These are phyloP conservation scores for Gossypium schwendimanii DNA, from an alignment of 441 rosid species.

Conservation along the genomic window DNA sequence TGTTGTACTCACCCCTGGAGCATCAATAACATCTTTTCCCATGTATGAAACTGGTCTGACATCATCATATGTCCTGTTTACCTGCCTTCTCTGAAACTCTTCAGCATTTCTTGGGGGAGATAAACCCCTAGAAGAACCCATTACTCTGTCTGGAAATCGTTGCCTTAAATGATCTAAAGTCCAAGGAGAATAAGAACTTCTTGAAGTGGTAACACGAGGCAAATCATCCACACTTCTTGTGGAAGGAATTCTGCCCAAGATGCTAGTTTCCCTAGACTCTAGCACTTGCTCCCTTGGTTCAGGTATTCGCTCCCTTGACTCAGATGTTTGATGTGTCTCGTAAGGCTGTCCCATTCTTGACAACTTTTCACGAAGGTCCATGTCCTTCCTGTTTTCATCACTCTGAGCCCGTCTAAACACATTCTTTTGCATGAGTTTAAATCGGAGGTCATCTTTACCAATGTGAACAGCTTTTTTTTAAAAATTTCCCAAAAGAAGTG, in stretches of 20 bases:
- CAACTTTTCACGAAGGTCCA: constrained; percentile 68
- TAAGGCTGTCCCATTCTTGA: constrained; percentile 41
- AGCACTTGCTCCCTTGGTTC: constrained; percentile 39
- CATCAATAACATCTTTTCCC: constrained; percentile 47
- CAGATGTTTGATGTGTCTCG: constrained; percentile 23
- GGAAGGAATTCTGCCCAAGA: constrained; percentile 39
- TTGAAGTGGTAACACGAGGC: constrained; percentile 36
- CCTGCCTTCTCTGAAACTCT: constrained; percentile 44
- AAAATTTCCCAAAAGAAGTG: constrained; percentile 21
- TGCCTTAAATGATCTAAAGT: constrained; percentile 52
- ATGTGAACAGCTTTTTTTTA: constrained; percentile 38
- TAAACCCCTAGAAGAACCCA: constrained; percentile 47
- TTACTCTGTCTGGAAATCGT: constrained; percentile 57
- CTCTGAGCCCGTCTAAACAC: constrained; percentile 34
- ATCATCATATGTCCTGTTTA: constrained; percentile 49
- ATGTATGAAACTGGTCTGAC: constrained; percentile 46
- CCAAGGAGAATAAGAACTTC: constrained; percentile 59
- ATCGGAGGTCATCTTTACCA: constrained; percentile 64
- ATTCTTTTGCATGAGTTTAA: constrained; percentile 68
- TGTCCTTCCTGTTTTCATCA: constrained; percentile 32
- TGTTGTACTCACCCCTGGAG: constrained; percentile 40
- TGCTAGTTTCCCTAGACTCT: constrained; percentile 32
- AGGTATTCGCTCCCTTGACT: constrained; percentile 25
- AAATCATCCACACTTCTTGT: constrained; percentile 51
- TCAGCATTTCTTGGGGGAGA: constrained; percentile 50